These are phyloP conservation scores for Trametes cingulata DNA, from an alignment of 768 basidiomycete genomes.

Conservation along the genomic window DNA sequence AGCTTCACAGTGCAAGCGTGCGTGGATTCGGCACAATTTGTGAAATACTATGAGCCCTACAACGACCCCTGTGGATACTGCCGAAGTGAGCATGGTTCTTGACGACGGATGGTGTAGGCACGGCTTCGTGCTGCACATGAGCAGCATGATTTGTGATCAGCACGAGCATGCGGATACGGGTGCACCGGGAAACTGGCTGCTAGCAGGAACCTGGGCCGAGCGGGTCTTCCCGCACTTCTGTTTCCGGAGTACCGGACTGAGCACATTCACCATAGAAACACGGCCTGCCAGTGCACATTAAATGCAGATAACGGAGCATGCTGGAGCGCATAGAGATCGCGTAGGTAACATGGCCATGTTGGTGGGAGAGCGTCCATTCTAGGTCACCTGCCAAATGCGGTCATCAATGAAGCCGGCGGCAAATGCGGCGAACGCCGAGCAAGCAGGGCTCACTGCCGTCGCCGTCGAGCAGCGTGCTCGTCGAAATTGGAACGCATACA, in stretches of 20 bases:
- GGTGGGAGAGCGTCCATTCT: neutral
- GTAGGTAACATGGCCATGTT: neutral
- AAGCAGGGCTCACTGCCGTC: neutral
- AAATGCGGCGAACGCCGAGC: neutral
- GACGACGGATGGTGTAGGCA: no score
- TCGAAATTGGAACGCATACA: neutral
- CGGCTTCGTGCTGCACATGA: neutral
- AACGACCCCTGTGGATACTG: no score
- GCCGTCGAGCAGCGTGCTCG: neutral
- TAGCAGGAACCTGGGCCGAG: no score
- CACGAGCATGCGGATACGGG: neutral
- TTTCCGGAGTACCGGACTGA: no score
- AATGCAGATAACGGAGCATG: neutral
- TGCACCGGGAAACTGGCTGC: neutral
- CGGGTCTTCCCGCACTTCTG: no score
- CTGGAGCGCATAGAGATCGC: neutral
- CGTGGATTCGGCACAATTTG: no score
- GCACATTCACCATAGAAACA: neutral
- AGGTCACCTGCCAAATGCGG: constrained; percentile 6
- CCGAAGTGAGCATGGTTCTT: no score
- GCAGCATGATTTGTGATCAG: neutral
- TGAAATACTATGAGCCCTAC: no score
- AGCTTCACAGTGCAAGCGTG: no score
- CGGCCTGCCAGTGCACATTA: neutral
- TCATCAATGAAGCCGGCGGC: neutral